Evolutionary conservation across 2,329 filamentous ascomycete genomes (phyloP).

Genomic region (Fusarium drepaniforme): DNA sequence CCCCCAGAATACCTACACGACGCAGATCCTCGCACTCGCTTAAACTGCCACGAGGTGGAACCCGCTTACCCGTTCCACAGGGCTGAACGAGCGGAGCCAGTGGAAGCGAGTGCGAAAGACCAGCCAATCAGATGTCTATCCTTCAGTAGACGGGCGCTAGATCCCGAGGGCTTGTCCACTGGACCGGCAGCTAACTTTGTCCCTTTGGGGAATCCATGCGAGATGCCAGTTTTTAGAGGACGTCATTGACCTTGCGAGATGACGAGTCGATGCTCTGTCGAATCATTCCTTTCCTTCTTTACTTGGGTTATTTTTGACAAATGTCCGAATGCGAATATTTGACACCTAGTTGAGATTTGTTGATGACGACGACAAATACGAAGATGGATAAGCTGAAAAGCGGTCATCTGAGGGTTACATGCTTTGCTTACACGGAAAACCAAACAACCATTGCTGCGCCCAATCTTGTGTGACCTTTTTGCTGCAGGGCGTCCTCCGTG

Average conservation of each 20-base stretch:
- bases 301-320: background rate
- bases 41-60: conserved; percentile 13
- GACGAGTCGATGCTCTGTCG: conserved; percentile 23
- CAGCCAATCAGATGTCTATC: conserved; percentile 2
- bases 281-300: background rate
- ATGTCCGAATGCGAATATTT: conserved; percentile 20
- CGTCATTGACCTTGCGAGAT: conserved; percentile 20
- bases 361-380: background rate
- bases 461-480: background rate
- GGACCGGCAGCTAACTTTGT: conserved; percentile 3
- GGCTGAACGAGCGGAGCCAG: conserved; percentile 13
- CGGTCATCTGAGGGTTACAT: background rate
- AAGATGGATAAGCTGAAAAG: background rate
- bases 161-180: background rate
- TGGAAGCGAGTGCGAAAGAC: conserved; percentile 23
- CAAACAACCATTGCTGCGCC: background rate
- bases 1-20: background rate
- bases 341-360: background rate
- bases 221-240: conserved; percentile 3
- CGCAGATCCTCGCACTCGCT: conserved; percentile 23
- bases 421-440: background rate
- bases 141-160: conserved; percentile 25
- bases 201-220: conserved; percentile 27
- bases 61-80: conserved; percentile 11
- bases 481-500: background rate